Percentiles rank a stretch among this genome's conserved stretches.
Conservation (phyloP, 2,329 filamentous ascomycete genomes). For the Fusarium succisae region DNA sequence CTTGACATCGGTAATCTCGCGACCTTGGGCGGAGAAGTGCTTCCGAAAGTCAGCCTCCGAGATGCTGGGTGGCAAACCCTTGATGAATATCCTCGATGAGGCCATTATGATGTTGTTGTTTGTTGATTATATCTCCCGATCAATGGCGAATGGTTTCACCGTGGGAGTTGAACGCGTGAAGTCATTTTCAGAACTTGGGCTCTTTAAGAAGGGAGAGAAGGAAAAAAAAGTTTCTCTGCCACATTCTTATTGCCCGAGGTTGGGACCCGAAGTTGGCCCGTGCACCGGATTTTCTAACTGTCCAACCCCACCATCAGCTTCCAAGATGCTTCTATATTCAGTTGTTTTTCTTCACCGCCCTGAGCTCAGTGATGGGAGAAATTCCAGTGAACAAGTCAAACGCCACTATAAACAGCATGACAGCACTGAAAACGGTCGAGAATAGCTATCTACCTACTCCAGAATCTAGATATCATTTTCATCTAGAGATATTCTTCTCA, state of each 20-base stretch:
- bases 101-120: conserved; percentile 51
- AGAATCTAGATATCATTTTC: neutral
- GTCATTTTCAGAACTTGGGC: conserved; percentile 40
- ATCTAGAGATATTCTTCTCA: neutral
- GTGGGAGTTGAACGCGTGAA: conserved; percentile 36
- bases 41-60: conserved; percentile 86
- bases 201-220: conserved; percentile 39
- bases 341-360: conserved; percentile 35
- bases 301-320: conserved; percentile 33
- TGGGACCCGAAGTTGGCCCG: conserved; percentile 36
- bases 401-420: conserved; percentile 24
- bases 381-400: conserved; percentile 36
- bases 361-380: conserved; percentile 30
- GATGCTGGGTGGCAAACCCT: conserved; percentile 85
- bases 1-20: conserved; percentile 88
- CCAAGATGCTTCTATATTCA: conserved; percentile 25
- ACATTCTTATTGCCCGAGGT: conserved; percentile 41
- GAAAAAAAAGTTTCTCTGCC: conserved; percentile 46
- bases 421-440: neutral
- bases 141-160: conserved; percentile 41
- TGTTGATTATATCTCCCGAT: conserved; percentile 30
- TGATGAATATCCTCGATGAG: conserved; percentile 79
- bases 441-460: neutral
- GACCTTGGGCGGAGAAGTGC: conserved; percentile 81
- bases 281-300: conserved; percentile 32